Evolutionary conservation across 2,329 filamentous ascomycete genomes (phyloP).

Genomic region (Diaporthe citriasiana): DNA sequence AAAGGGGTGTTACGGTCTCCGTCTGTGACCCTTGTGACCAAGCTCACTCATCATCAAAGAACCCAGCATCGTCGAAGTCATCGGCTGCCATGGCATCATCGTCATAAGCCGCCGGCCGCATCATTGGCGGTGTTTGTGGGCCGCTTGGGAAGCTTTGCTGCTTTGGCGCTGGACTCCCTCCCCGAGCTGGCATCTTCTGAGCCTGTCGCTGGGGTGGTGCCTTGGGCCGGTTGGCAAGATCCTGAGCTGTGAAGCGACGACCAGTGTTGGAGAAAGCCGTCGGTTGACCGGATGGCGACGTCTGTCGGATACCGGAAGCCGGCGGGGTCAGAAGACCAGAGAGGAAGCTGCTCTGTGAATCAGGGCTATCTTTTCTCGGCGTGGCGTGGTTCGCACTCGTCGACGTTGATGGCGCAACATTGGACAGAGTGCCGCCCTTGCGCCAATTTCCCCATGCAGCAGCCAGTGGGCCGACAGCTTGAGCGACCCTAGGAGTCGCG

Average conservation of each 20-base stretch:
- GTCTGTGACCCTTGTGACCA: not conserved
- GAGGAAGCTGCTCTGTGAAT: conserved; percentile 72
- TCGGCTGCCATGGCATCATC: conserved; percentile 69
- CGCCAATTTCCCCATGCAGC: conserved; percentile 99
- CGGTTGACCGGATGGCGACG: conserved; percentile 59
- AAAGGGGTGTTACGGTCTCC: not conserved
- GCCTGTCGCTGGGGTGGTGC: conserved; percentile 53
- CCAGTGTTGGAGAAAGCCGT: conserved; percentile 74
- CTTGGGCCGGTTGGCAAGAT: conserved; percentile 58
- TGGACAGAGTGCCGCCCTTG: conserved; percentile 71
- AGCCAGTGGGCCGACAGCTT: conserved; percentile 82
- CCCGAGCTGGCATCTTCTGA: conserved; percentile 56
- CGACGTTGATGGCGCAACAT: conserved; percentile 58
- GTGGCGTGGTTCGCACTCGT: conserved; percentile 62
- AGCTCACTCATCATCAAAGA: conserved; percentile 52
- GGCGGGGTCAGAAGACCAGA: conserved; percentile 93
- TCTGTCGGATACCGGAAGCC: conserved; percentile 77
- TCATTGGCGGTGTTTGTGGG: conserved; percentile 74
- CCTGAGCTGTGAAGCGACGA: conserved; percentile 68
- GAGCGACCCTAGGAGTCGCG: conserved; percentile 84
- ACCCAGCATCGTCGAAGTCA: conserved; percentile 72
- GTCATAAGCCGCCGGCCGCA: conserved; percentile 71
- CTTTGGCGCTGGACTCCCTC: conserved; percentile 60
- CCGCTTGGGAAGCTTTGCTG: conserved; percentile 50
- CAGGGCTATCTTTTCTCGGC: conserved; percentile 70